Conservation (phyloP, 306 rosid genomes). For the Rosa persica region DNA sequence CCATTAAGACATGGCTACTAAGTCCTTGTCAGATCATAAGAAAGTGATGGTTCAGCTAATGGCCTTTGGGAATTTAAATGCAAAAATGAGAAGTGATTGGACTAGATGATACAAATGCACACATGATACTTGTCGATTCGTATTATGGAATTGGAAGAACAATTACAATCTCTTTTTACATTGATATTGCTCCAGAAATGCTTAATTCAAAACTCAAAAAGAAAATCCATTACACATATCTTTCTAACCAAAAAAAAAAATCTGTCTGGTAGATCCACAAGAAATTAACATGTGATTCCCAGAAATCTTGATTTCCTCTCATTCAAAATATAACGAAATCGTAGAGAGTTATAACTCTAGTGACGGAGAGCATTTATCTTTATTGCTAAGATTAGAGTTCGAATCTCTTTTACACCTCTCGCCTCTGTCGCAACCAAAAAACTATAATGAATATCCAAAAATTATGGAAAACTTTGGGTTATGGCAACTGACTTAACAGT, state of each 20-base stretch:
- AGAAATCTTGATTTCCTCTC: neutral
- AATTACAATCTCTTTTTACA: neutral
- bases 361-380: neutral
- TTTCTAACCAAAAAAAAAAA: neutral
- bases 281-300: slow-evolving; percentile 12
- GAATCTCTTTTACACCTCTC: neutral
- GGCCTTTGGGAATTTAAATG: neutral
- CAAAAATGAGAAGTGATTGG: neutral
- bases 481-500: slow-evolving; percentile 50
- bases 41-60: neutral
- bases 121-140: neutral
- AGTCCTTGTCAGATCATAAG: neutral
- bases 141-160: neutral
- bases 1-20: neutral
- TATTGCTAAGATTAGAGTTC: neutral
- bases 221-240: slow-evolving; percentile 15
- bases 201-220: neutral
- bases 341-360: neutral
- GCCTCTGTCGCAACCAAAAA: neutral
- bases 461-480: slow-evolving; percentile 25
- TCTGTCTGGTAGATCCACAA: neutral
- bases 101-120: neutral
- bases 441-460: slow-evolving; percentile 25
- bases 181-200: neutral
- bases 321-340: slow-evolving; percentile 14